phyloP scores from a whole-genome alignment of 257 asterid genomes.

The Primulina eburnea region DNA sequence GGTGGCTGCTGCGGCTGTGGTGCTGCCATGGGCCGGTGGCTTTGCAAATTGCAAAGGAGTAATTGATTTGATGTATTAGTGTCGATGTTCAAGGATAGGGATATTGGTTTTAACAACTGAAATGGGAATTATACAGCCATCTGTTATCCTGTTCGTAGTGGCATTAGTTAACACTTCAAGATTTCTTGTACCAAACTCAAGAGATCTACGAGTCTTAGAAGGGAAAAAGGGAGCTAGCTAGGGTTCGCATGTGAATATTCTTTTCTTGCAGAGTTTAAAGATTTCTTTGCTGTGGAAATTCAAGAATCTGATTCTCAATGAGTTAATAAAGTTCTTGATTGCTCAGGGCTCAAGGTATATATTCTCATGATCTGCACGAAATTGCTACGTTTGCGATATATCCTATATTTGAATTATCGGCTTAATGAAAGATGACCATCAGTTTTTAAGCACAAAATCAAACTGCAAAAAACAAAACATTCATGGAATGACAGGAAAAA shows the following conservation, averaged over 20 bases:
- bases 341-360: constrained; percentile 29
- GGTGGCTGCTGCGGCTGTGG: not conserved
- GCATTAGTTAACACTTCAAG: not conserved
- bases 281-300: not conserved
- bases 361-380: constrained; percentile 16
- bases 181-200: constrained; percentile 31
- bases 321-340: not conserved
- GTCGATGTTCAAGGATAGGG: not conserved
- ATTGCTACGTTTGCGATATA: too few relatives aligned
- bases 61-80: not conserved
- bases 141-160: not conserved
- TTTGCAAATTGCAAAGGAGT: not conserved
- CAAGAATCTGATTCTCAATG: constrained; percentile 20
- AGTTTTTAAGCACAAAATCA: too few relatives aligned
- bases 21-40: not conserved
- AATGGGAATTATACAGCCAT: not conserved
- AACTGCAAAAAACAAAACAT: too few relatives aligned
- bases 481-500: too few relatives aligned
- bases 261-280: constrained; percentile 30
- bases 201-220: not conserved
- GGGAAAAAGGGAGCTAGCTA: not conserved
- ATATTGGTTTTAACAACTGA: constrained; percentile 7
- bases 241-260: constrained; percentile 29
- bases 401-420: not conserved
- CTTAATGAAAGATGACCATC: too few relatives aligned